A percentile compares a stretch with the other conserved stretches of the same genome.
These are phyloP conservation scores for Blastobotrys indianensis DNA, from an alignment of 1,139 yeast species.

Conservation along the genomic window DNA sequence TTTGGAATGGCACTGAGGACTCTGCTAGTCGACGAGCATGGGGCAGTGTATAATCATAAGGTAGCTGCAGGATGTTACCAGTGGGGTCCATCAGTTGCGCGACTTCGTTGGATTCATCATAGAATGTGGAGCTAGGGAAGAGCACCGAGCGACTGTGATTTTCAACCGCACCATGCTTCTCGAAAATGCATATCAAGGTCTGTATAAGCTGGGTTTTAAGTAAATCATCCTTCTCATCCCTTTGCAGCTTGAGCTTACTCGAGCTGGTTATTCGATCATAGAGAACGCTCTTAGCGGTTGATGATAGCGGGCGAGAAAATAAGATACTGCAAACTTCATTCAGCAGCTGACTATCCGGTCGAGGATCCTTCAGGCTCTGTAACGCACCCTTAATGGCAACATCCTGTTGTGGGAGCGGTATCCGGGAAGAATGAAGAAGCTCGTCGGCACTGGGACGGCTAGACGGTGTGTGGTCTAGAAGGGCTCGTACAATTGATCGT, in stretches of 20 bases:
- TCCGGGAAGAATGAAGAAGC: constrained; percentile 68
- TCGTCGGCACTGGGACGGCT: constrained; percentile 74
- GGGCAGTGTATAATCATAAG: constrained; percentile 84
- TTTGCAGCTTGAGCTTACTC: not conserved
- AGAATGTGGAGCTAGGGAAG: constrained; percentile 77
- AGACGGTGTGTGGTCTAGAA: constrained; percentile 73
- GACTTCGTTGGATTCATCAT: constrained; percentile 48
- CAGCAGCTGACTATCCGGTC: constrained; percentile 88
- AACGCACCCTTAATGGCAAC: constrained; percentile 84
- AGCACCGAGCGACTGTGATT: constrained; percentile 52
- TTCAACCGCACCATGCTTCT: constrained; percentile 81
- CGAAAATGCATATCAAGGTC: constrained; percentile 55
- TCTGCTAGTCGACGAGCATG: constrained; percentile 79
- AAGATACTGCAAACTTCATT: constrained; percentile 82
- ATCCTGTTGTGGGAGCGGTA: constrained; percentile 88
- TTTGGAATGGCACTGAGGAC: constrained; percentile 48
- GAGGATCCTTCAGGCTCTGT: constrained; percentile 63
- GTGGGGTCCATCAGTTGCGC: constrained; percentile 78
- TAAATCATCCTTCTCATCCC: constrained; percentile 29
- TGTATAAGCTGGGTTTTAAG: constrained; percentile 41
- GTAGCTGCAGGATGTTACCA: constrained; percentile 81
- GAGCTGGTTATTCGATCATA: constrained; percentile 48
- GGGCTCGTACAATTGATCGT: constrained; percentile 53
- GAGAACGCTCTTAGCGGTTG: constrained; percentile 68
- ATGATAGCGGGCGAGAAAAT: constrained; percentile 73